A percentile compares a stretch with the other conserved stretches of the same genome.
These are phyloP conservation scores for Hyphopichia buzzinii DNA, from an alignment of 1,139 yeast genomes.

Conservation along the genomic window DNA sequence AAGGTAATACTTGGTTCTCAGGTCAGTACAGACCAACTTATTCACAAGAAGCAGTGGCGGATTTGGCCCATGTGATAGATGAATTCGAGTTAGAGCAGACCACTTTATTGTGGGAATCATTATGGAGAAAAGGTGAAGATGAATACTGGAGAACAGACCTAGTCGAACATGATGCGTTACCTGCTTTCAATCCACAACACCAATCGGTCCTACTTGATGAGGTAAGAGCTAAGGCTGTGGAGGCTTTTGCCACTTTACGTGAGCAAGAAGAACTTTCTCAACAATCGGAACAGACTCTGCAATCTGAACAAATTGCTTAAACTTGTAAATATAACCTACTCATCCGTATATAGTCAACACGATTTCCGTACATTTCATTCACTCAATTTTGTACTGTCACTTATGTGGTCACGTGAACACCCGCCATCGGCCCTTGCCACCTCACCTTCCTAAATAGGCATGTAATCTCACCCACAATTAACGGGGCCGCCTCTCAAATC, in stretches of 20 bases:
- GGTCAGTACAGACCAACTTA: conserved; percentile 89
- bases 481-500: conserved; percentile 4
- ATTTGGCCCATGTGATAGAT: conserved; percentile 68
- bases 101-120: conserved; percentile 73
- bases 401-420: background rate
- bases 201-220: conserved; percentile 62
- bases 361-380: background rate
- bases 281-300: background rate
- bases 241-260: conserved; percentile 29
- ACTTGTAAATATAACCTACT: background rate
- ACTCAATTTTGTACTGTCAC: background rate
- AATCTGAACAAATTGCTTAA: background rate
- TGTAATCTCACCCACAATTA: background rate
- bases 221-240: conserved; percentile 44
- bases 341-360: background rate
- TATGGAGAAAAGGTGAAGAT: conserved; percentile 83
- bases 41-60: conserved; percentile 91
- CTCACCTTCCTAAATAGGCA: background rate
- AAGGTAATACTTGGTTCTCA: conserved; percentile 80
- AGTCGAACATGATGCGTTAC: conserved; percentile 59
- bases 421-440: background rate
- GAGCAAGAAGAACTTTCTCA: conserved; percentile 8
- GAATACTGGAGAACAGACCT: conserved; percentile 57
- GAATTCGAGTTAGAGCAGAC: conserved; percentile 53
- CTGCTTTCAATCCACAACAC: conserved; percentile 61